Base-by-base conservation (phyloP, 2,329 filamentous ascomycete species). In the Phialophora chinensis region DNA sequence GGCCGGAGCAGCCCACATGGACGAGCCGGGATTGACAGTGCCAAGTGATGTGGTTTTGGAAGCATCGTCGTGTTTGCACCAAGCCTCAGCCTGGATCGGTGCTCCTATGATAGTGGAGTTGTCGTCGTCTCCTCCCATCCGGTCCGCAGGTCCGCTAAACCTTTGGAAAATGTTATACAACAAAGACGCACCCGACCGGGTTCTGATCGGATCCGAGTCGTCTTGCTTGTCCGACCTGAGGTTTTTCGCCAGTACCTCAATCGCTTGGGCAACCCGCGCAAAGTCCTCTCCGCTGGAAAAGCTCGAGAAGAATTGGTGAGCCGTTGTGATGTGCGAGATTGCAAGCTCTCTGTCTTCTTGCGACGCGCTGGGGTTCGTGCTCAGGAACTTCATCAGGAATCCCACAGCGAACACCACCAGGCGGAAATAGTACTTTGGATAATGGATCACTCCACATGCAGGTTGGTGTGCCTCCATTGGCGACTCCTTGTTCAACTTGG, bases 301-400 rank as follows among this genome's bases (percentile, higher is more conserved):
- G 20, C 56, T 59, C 4, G 55, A 35, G 55, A 65, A 65, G 44
- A 65, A 53, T 25, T 60, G 62, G 25, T 65, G 62, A 7, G 62
- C 62, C 7, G 33, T 60, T 2, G 56, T 42, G 33, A 65, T 65
- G 33, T 65, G 62, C 2, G 62, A 65, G 25, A 52, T 38, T n/a
- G 62, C 62, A 20, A 65, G 47, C 17, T 65, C 62, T 31, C 47
- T 53, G 17, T 65, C 62, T 10, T 60, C 23, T 33, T 60, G 62
- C 23, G 61, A 20, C 2, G 53, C 52, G 20, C 5, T 60, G 1
- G 54, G 29, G 8, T 54, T 52, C 8, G 38, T 33, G 33, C 62
- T 42, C 10, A 65, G 35, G 47, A 60, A 65, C 31, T 65, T 65
- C 55, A 65, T 53, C 8, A 65, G 56, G 31, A 65, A 65, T 4